A percentile compares a stretch with the other conserved stretches of the same genome.
Evolutionary conservation across 2,329 filamentous ascomycete genomes (phyloP).

Genomic region (Ophiosphaerella korrae): DNA sequence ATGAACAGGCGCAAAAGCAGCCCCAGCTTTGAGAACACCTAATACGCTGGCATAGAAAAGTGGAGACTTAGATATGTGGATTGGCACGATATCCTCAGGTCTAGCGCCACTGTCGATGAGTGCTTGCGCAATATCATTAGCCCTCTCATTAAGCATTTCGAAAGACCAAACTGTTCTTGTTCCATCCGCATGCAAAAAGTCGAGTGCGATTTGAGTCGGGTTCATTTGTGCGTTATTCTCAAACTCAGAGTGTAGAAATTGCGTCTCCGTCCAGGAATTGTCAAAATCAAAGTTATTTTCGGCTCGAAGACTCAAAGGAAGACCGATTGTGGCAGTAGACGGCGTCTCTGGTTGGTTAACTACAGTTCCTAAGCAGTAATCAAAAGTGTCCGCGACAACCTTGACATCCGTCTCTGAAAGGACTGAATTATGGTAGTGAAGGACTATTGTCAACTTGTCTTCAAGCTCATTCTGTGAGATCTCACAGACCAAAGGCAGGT

Average conservation of each 20-base stretch:
- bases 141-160: slow-evolving; percentile 31
- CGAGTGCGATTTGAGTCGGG: slow-evolving; percentile 43
- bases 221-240: slow-evolving; percentile 38
- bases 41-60: slow-evolving; percentile 46
- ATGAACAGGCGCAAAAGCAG: slow-evolving; percentile 46
- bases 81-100: slow-evolving; percentile 41
- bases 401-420: slow-evolving; percentile 34
- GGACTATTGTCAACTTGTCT: slow-evolving; percentile 61
- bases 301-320: slow-evolving; percentile 29
- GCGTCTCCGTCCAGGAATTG: slow-evolving; percentile 5
- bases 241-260: slow-evolving; percentile 47
- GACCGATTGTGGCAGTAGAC: slow-evolving; percentile 26
- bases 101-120: slow-evolving; percentile 28
- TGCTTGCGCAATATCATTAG: slow-evolving; percentile 42
- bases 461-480: slow-evolving; percentile 61
- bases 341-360: slow-evolving; percentile 23
- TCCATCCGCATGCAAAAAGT: slow-evolving; percentile 44
- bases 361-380: slow-evolving; percentile 31
- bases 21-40: slow-evolving; percentile 48
- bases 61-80: slow-evolving; percentile 43
- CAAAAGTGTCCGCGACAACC: slow-evolving; percentile 35
- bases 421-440: slow-evolving; percentile 60
- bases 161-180: slow-evolving; percentile 42
- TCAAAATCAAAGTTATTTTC: slow-evolving; percentile 29
- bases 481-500: slow-evolving; percentile 78